These are phyloP conservation scores for Sambucus nigra DNA, from an alignment of 129 eudicot species.

Conservation along the genomic window DNA sequence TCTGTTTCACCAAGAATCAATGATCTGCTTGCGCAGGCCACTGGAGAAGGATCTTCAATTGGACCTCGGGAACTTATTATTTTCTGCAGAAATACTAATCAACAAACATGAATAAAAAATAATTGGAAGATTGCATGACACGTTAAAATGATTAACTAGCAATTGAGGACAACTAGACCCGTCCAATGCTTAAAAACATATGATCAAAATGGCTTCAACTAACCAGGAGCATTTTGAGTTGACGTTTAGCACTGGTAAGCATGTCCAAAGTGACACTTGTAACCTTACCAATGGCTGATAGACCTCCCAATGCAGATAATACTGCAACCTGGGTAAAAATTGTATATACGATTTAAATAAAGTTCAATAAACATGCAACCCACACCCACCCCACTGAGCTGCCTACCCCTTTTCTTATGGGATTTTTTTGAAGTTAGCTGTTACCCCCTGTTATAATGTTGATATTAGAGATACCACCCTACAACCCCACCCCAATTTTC, in stretches of 20 bases:
- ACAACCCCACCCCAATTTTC: too few species aligned
- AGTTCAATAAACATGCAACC: constrained; percentile 2
- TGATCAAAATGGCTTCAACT: constrained; percentile 21
- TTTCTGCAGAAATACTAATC: constrained; percentile 64
- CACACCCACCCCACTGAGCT: not conserved
- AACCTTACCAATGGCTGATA: constrained; percentile 33
- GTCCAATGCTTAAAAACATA: not conserved
- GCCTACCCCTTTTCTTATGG: too few species aligned
- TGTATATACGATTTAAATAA: not conserved
- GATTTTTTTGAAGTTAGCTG: too few species aligned
- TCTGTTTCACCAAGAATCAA: constrained; percentile 52
- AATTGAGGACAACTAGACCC: not conserved
- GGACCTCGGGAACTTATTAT: constrained; percentile 49
- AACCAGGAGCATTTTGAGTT: constrained; percentile 75
- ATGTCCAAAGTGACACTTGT: constrained; percentile 35
- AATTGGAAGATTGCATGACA: not conserved
- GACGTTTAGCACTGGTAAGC: constrained; percentile 63
- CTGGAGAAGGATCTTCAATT: constrained; percentile 87
- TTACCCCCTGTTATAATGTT: too few species aligned
- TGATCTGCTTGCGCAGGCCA: constrained; percentile 53
- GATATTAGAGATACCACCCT: too few species aligned
- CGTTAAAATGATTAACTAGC: not conserved
- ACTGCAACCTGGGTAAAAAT: constrained; percentile 50
- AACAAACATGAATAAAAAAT: constrained; percentile 16
- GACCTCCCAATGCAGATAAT: constrained; percentile 51